Base-by-base conservation (phyloP, 2,329 filamentous ascomycete genomes). In the Aspergillus sojae region DNA sequence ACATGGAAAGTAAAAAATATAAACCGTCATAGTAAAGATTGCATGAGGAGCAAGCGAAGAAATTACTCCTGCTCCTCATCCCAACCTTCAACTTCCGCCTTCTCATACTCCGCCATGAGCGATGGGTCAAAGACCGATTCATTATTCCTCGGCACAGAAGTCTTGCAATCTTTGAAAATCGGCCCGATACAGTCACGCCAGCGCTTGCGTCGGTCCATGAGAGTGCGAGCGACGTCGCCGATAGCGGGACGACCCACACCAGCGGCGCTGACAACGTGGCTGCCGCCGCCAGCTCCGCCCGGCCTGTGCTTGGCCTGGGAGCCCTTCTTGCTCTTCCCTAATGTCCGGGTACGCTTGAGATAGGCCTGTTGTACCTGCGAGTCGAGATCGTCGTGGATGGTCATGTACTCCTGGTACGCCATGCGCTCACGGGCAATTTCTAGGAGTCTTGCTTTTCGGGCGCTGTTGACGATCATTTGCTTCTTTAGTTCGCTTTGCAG, bases 321-420 rank as follows among this genome's bases (percentile, higher is more conserved):
- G 62, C 93, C 90, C 81, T 96, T 97, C 78, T 96, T 96, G 78
- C 89, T 93, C 82, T 98, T 96, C 76, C 94, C 92, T 80, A 98
- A 90, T 0, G 93, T 97, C 54, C 95, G 89, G 32, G 94, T 98
- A 28, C 95, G 91, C 81, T 99, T 99, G 52, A 96, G 88, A 74
- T 98, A 99, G 4, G 95, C 94, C 58, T 92, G 90, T 74, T 98
- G 94, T 48, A 98, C 93, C 76, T 98, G 95, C 48, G 89, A 89
- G 82, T 99, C 95, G 26, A 99, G 88, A 76, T 99, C 95, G 75
- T 99, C 95, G 57, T 96, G 90, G 71, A 99, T 99, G 61, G 93
- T 97, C 77, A 90, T 91, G 82, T 97, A 99, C 77, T 99, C 95
- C 75, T 99, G 95, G 80, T 95, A 90, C 0, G 95, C 95, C 88